These are phyloP conservation scores for Trichoderma harzianum DNA, from an alignment of 2,329 filamentous ascomycete genomes.

Conservation along the genomic window DNA sequence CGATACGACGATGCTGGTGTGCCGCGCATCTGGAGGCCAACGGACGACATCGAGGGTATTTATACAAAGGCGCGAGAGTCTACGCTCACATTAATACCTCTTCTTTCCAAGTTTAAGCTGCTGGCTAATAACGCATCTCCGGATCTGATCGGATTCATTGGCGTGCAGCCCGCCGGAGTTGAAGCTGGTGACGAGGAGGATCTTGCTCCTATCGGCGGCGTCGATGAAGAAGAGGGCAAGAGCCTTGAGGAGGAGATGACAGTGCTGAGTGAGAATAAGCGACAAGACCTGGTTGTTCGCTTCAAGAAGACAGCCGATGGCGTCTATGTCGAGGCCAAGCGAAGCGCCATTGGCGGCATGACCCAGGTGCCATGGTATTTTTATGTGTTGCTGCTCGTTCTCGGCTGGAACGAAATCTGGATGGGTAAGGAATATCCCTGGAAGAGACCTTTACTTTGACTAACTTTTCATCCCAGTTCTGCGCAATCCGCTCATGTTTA, in stretches of 20 bases:
- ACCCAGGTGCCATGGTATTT: constrained; percentile 94
- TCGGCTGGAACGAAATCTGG: constrained; percentile 98
- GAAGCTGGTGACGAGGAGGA: constrained; percentile 88
- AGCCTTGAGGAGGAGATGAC: constrained; percentile 95
- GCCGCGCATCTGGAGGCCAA: constrained; percentile 92
- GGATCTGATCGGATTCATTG: constrained; percentile 81
- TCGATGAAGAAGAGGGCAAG: constrained; percentile 93
- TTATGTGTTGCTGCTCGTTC: constrained; percentile 79
- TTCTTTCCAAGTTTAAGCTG: constrained; percentile 81
- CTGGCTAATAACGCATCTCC: constrained; percentile 71
- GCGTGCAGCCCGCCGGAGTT: constrained; percentile 68
- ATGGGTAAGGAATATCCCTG: constrained; percentile 57
- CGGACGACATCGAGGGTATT: constrained; percentile 92
- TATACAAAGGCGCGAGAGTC: constrained; percentile 92
- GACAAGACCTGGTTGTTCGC: constrained; percentile 84
- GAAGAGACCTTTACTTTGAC: constrained; percentile 37
- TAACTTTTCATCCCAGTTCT: constrained; percentile 58
- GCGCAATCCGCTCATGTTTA: constrained; percentile 88
- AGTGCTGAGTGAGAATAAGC: constrained; percentile 83
- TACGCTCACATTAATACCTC: constrained; percentile 83
- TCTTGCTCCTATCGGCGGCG: constrained; percentile 80
- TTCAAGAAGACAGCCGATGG: constrained; percentile 99
- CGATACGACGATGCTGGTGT: constrained; percentile 94
- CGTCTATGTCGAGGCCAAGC: constrained; percentile 96
- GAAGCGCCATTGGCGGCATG: constrained; percentile 91